phyloP scores from a whole-genome alignment of 2,329 filamentous ascomycete species.

The Neonectria hederae region DNA sequence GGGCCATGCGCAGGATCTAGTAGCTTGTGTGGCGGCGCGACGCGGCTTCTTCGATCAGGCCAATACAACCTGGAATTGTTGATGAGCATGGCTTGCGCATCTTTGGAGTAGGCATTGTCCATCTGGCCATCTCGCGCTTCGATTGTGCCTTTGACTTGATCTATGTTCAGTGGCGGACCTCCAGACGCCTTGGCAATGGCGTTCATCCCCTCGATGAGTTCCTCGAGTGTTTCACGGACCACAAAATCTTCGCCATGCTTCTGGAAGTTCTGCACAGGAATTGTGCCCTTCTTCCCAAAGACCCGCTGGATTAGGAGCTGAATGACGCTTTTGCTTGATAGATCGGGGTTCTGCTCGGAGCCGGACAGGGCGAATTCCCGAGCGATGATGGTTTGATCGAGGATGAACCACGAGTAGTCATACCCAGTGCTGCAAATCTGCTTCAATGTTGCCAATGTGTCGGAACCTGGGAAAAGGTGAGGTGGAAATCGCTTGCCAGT shows the following conservation, averaged over 20 bases:
- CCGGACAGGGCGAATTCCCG: constrained; percentile 70
- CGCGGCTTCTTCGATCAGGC: constrained; percentile 60
- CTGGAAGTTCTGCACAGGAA: constrained; percentile 66
- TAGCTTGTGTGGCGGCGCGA: constrained; percentile 63
- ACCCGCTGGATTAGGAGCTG: constrained; percentile 62
- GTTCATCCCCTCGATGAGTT: constrained; percentile 68
- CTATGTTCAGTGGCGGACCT: constrained; percentile 59
- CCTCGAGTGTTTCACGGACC: constrained; percentile 63
- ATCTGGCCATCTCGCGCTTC: constrained; percentile 65
- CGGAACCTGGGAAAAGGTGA: constrained; percentile 64
- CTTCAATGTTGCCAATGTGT: constrained; percentile 66
- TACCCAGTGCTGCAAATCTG: constrained; percentile 69
- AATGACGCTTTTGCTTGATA: constrained; percentile 66
- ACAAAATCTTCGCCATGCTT: constrained; percentile 69
- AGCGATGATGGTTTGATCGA: constrained; percentile 67
- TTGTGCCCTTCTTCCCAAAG: constrained; percentile 61
- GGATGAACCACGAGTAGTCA: constrained; percentile 72
- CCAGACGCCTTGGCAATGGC: constrained; percentile 56
- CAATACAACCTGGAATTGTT: constrained; percentile 65
- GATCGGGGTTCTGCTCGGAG: constrained; percentile 70
- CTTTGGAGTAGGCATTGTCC: constrained; percentile 65
- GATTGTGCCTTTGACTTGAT: constrained; percentile 56
- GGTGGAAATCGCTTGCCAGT: constrained; percentile 66
- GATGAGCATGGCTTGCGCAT: constrained; percentile 70
- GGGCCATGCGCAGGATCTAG: constrained; percentile 65